Base-by-base conservation (phyloP, 768 basidiomycete species). In the Russula vinacea region DNA sequence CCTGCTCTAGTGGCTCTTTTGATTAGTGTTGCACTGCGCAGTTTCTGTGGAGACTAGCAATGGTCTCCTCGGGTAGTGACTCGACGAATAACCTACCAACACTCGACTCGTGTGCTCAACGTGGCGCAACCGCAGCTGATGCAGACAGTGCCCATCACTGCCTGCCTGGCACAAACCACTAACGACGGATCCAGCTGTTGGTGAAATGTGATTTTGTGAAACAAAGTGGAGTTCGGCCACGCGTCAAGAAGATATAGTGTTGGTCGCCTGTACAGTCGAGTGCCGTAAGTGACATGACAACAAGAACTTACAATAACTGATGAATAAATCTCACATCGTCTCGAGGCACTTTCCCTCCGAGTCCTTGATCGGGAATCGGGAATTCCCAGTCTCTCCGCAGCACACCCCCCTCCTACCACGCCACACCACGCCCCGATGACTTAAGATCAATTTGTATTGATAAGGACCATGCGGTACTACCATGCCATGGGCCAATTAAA, bases 191-290 rank as follows among this genome's bases (percentile, higher is more conserved):
- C 49, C 56, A 58, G 47, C 47, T 22, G 10, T 32, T 16, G 55
- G n/a, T 51, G 42, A 47, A 58, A 42, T 63, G 62, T 63, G 62
- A 62, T 44, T 58, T 64, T 14, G 62, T 64, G 62, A 59, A 64
- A 22, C 26, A 11, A 39, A 56, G 32, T 44, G 39, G 45, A 47
- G 22, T 13, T 1, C 51, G 50, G 37, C 40, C 52, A 58, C 39
- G n/a, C 35, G 32, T 60, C 56, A 56, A 50, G 51, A 32, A 17
- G 44, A 57, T 19, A 42, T 35, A 8, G 35, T 35, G 35, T 35
- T 35, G 35, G 35, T 35, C 35, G 35, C 35, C 8, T 35, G 6
- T 10, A 10, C 35, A 10, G 10, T 10, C 10, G 35, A 10, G 35
- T 35, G 35, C 10, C 35, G 35, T 35, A 35, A 35, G 35, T 35